Base-by-base conservation (phyloP, 805 yeast genomes). In the Candida nemodendra region DNA sequence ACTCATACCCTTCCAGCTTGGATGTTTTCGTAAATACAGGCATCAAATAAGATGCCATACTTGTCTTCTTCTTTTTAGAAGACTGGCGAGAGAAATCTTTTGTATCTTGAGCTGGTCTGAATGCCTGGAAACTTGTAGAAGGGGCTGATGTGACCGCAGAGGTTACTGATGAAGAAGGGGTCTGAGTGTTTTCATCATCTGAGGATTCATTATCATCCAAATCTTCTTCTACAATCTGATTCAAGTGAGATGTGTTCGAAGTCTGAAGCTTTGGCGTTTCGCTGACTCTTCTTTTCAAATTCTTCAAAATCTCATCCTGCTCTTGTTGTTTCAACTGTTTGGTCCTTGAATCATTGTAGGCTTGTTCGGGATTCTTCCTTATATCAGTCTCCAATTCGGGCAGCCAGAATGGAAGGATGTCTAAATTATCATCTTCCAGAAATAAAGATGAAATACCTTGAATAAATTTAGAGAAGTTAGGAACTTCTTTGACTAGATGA, bases 351-450 rank as follows among this genome's bases (percentile, higher is more conserved):
- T 81, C 86, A 50, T 79, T 81, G 52, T 78, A 79, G 0, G 89
- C 89, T 53, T 81, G 84, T 47, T 77, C 76, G n/a, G 95, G 95
- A 54, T 84, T 83, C 47, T 75, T 75, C 50, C 87, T 74, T 42
- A 82, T 81, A 59, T 84, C 91, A 38, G 66, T 69, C 51, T 87
- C 97, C 53, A 93, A 69, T 44, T 91, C 97, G 41, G 95, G 86
- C 48, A 88, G 72, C 99, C 99, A 91, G 61, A 89, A 85, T 39
- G 99, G 99, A 45, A 91, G 71, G 46, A 83, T 80, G 58, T 88
- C 96, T 56, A 91, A 73, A 50, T 84, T 82, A 53, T 91, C 97
- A 59, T 87, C 93, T 57, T 91, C 98, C 37, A 88, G 77, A 57
- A 81, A 91, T 45, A 91, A 71, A 2, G 88, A 74, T 4, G 96